phyloP scores from a whole-genome alignment of 331 rosid species.

The Ulmus americana region DNA sequence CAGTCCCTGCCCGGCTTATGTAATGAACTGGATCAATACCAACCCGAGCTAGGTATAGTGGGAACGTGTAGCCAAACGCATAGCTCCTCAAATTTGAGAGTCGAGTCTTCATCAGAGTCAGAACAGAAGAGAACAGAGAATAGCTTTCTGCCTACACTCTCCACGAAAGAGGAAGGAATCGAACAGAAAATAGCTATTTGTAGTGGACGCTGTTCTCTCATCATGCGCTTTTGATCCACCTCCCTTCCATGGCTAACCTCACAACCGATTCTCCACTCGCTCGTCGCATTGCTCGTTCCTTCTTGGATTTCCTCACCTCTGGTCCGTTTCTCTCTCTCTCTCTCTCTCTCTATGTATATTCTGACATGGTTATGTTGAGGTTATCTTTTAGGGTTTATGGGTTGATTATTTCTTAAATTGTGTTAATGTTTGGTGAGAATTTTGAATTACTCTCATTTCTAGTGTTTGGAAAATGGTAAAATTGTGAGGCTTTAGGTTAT shows the following conservation, averaged over 20 bases:
- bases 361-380: no score
- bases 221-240: conserved; percentile 11
- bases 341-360: neutral
- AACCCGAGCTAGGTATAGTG: no score
- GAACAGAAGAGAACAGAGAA: no score
- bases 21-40: no score
- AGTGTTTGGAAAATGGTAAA: neutral
- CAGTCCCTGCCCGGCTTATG: no score
- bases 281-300: conserved; percentile 76
- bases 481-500: no score
- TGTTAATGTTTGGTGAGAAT: neutral
- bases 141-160: neutral
- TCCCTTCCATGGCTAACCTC: conserved; percentile 41
- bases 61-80: no score
- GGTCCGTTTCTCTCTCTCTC: conserved; percentile 35
- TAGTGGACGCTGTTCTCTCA: neutral
- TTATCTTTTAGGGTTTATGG: neutral
- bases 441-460: neutral
- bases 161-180: neutral
- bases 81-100: no score
- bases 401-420: neutral
- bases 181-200: neutral
- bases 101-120: no score
- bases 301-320: conserved; percentile 57
- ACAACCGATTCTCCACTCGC: conserved; percentile 64